Base-by-base conservation (phyloP, 306 rosid genomes). In the Lithocarpus polystachyus region DNA sequence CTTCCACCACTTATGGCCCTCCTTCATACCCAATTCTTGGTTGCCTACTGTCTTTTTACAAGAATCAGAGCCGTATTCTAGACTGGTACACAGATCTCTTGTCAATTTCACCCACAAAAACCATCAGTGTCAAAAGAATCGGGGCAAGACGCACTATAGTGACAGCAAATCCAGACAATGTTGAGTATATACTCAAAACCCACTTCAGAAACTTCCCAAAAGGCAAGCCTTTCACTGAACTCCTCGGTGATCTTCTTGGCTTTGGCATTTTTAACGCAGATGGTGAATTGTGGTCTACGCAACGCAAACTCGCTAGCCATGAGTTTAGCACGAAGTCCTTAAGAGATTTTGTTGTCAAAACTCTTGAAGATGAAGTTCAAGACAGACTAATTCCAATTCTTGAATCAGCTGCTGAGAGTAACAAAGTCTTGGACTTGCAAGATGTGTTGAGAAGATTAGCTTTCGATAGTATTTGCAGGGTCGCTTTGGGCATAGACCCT, bases 231-330 rank as follows among this genome's bases (percentile, higher is more conserved):
- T 91, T 91, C 83, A 90, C 98, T 0, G 95, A 90, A 20, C 84
- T 93, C 77, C 97, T 93, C 5, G 93, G 97, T 1, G 97, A 93
- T 68, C 85, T 93, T 13, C 92, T 93, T 5, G 98, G 98, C 4
- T 68, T 78, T 6, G 98, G 98, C 60, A 93, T 93, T 29, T 93
- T 93, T 84, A 91, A 90, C 75, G 86, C 76, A 0, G 98, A 93
- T 26, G 97, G 97, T 6, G 87, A 87, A 48, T 26, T 85, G 4
- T 89, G 98, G 98, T 86, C 82, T 4, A 60, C 82, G 0, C 97
- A 93, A 62, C 87, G 98, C 18, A 93, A 93, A 75, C 61, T 91
- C 2, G 98, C 94, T 0, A 91, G 95, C 59, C 97, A 93, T 20
- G 92, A 87, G 77, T 93, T 93, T 82, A 85, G 82, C 74, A 84